Evolutionary conservation across 2,329 filamentous ascomycete species (phyloP).

Genomic region (Berkeleyomyces rouxiae): DNA sequence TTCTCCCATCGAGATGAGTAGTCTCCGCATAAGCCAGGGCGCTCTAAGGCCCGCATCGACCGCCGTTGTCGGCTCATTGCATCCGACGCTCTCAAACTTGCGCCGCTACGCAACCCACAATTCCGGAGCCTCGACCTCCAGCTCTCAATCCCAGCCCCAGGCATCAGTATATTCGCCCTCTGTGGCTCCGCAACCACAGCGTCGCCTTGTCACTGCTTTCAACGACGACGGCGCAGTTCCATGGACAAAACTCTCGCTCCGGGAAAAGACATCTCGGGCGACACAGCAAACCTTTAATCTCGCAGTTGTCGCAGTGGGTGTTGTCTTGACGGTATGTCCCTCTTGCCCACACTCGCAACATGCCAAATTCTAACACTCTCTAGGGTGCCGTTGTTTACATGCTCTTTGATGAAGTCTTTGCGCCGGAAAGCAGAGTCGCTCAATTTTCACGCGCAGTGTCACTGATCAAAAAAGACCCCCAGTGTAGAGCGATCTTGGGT

Average conservation of each 20-base stretch:
- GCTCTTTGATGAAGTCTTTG: constrained; percentile 69
- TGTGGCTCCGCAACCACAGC: constrained; percentile 29
- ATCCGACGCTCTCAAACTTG: constrained; percentile 18
- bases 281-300: constrained; percentile 89
- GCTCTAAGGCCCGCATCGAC: neutral
- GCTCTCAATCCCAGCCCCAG: neutral
- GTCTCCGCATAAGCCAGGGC: neutral
- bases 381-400: constrained; percentile 64
- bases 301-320: constrained; percentile 55
- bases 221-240: constrained; percentile 72
- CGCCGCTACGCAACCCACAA: constrained; percentile 45
- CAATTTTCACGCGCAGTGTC: constrained; percentile 80
- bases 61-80: constrained; percentile 22
- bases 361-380: constrained; percentile 1
- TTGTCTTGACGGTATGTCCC: constrained; percentile 52
- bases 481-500: constrained; percentile 59
- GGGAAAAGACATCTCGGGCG: constrained; percentile 68
- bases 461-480: constrained; percentile 54
- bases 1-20: neutral
- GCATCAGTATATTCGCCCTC: neutral
- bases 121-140: constrained; percentile 22
- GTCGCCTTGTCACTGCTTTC: constrained; percentile 62
- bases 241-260: constrained; percentile 59
- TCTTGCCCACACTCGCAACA: neutral
- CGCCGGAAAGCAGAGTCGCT: constrained; percentile 66